Base-by-base conservation (phyloP, 176 grass and related monocot species). In the Zoysia japonica region DNA sequence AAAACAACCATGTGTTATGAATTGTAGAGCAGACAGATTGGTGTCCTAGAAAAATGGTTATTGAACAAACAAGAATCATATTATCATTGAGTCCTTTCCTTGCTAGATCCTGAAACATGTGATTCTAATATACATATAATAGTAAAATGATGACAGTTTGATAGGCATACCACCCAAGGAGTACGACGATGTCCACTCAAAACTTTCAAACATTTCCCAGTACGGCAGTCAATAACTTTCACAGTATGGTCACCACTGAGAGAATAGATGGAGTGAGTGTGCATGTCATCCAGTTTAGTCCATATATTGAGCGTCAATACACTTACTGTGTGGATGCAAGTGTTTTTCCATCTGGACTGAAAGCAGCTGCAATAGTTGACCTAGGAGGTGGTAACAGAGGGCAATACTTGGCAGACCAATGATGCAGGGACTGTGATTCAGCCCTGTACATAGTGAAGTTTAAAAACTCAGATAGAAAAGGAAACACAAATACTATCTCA, bases 331-430 rank as follows among this genome's bases (percentile, higher is more conserved):
- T 97, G 15, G 94, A 97, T 74, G 94, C 94, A 88, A 97, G 89
- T 35, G 87, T 85, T 88, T 86, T 91, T 44, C 91, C 94, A 88
- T 97, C 91, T 5, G 94, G 87, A 83, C 94, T 97, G 88, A 93
- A 97, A 64, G 94, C 94, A 85, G 94, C 94, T 84, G 94, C 94
- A 79, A 97, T 97, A 47, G 94, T 97, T 77, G 94, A 91, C 80
- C 94, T 97, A 36, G 94, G 89, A 67, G 94, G 68, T 43, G 91
- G 94, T 53, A 82, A 48, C 88, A 97, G 87, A 49, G 94, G 87
- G 56, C 94, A 97, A 76, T 93, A 97, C 35, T 88, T 91, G n/a
- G 94, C 94, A 52, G 83, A 92, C 76, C 90, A 84, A 39, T 80
- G 64, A 67, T 78, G 81, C 79, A 97, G 68, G 41, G 91, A 93